Base-by-base conservation (phyloP, 1,284 basidiomycete genomes). In the Ustilago hordei region DNA sequence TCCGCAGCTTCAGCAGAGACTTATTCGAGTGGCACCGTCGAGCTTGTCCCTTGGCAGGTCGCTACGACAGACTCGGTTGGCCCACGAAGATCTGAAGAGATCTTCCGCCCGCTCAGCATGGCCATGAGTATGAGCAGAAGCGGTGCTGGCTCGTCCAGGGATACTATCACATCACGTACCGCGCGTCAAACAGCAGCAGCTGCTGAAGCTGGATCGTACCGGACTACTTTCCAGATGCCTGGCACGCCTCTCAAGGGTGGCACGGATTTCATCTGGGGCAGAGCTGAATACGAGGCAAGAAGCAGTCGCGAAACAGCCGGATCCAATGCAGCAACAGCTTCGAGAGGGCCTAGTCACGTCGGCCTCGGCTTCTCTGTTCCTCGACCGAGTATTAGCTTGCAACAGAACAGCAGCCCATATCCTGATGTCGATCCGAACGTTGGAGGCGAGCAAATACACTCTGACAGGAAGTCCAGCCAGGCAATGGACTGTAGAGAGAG, bases 11-110 rank as follows among this genome's bases (percentile, higher is more conserved):
- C 64, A 4, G 45, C 39, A 6, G 64, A 62, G 12, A 53, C 73
- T 0, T 53, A 50, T 3, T 75, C 73, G 45, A 65, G 64, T 31
- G 56, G 36, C n/a, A 67, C 60, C 0, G 17, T 75, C 38, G 68
- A 75, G 54, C 53, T 75, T 7, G 58, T 75, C 0, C 60, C 64
- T 2, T 75, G 73, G 73, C 73, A 75, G 23, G 61, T 75, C 13
- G 64, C 64, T 1, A 75, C 68, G 2, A 57, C 56, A 0, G 63
- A 65, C 11, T 55, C 57, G 4, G 55, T 15, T 0, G 57, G 38
- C 5, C n/a, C 57, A 7, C 28, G 60, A 34, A 43, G 41, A 4
- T 66, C 67, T 1, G 73, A 75, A 31, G 73, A 75, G 50, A 70
- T 75, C 28, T 75, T 75, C 19, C 57, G 68, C 0, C 71, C 71